Evolutionary conservation across 768 basidiomycete genomes (phyloP).

Genomic region (Tylopilus sp.): DNA sequence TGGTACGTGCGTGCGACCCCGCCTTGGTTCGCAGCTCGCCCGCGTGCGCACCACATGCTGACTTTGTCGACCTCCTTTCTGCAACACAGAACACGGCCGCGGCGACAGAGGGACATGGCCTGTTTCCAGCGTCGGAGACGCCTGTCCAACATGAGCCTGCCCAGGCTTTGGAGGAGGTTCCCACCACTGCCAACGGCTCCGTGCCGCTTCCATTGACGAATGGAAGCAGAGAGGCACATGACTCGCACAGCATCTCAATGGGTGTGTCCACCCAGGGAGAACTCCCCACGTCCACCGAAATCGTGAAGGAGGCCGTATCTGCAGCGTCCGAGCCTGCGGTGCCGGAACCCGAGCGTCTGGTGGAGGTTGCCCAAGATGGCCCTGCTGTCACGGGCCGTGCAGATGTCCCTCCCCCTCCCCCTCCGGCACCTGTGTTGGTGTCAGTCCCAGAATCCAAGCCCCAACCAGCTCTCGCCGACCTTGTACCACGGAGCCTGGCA

Average conservation of each 20-base stretch:
- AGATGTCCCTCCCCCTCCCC: background rate
- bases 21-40: background rate
- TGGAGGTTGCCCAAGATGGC: background rate
- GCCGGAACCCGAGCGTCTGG: background rate
- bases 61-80: background rate
- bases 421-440: background rate
- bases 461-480: background rate
- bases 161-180: conserved; percentile 11
- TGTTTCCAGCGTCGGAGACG: conserved; percentile 6
- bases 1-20: conserved; percentile 11
- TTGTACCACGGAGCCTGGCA: background rate
- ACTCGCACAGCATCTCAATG: conserved; percentile 14
- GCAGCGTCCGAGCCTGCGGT: background rate
- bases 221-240: conserved; percentile 11
- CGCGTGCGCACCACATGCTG: background rate
- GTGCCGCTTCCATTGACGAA: conserved; percentile 5
- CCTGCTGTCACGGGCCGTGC: background rate
- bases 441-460: background rate
- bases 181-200: conserved; percentile 37
- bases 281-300: background rate
- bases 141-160: background rate
- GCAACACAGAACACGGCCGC: conserved; percentile 20
- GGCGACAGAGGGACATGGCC: conserved; percentile 16
- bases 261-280: conserved; percentile 10
- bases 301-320: background rate